Evolutionary conservation across 2,329 filamentous ascomycete genomes (phyloP).

Genomic region (Arthrobotrys conoides): DNA sequence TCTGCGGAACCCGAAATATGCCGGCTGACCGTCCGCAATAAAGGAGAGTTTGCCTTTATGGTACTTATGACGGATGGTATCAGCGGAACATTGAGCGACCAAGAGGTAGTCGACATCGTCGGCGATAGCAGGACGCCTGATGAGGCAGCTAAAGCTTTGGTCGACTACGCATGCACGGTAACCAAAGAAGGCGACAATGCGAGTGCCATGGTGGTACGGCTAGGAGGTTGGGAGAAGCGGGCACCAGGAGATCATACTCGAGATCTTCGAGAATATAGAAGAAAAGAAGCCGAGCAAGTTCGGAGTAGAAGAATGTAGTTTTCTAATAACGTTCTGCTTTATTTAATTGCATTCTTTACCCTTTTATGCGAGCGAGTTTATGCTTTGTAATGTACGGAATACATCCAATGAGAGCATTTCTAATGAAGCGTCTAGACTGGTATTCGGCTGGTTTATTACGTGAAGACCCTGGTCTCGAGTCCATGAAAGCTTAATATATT

Average conservation of each 20-base stretch:
- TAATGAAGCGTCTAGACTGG: neutral
- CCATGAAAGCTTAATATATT: too few species aligned
- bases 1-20: constrained; percentile 92
- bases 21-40: constrained; percentile 78
- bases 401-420: neutral
- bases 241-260: constrained; percentile 90
- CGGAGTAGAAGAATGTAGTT: constrained; percentile 72
- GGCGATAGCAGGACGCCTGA: constrained; percentile 95
- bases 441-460: neutral
- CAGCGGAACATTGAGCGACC: constrained; percentile 85
- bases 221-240: constrained; percentile 79
- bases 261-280: constrained; percentile 87
- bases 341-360: neutral
- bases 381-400: constrained; percentile 11
- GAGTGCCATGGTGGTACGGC: constrained; percentile 77
- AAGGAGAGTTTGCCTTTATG: constrained; percentile 89
- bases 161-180: constrained; percentile 90
- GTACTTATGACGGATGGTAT: constrained; percentile 92
- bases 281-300: constrained; percentile 86
- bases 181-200: constrained; percentile 77
- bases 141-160: constrained; percentile 82
- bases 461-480: too few species aligned
- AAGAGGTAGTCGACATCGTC: constrained; percentile 95
- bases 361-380: neutral
- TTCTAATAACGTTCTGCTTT: constrained; percentile 1